Evolutionary conservation across 78 protist genomes (phyloP).

Genomic region (Polysphondylium violaceum): DNA sequence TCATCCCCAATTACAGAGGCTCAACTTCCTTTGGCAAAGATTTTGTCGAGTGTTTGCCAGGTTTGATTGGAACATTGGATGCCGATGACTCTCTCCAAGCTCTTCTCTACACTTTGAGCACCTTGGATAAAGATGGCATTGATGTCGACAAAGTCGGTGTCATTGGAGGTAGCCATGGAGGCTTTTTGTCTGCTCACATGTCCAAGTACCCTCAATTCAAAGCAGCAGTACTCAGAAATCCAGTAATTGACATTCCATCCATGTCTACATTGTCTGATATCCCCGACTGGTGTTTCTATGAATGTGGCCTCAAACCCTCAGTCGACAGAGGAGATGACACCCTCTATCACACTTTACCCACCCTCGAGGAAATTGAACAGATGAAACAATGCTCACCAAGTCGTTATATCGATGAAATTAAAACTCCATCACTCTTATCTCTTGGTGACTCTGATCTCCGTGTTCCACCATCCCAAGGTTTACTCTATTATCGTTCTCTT

Average conservation of each 20-base stretch:
- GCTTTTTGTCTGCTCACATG: constrained; percentile 54
- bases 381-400: constrained; percentile 47
- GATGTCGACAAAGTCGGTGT: constrained; percentile 25
- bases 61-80: constrained; percentile 45
- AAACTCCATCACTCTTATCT: constrained; percentile 6
- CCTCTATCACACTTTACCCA: constrained; percentile 19
- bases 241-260: constrained; percentile 46
- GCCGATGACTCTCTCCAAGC: constrained; percentile 31
- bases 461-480: constrained; percentile 63
- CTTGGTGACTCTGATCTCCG: constrained; percentile 39
- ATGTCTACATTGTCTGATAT: constrained; percentile 51
- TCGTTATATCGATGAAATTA: constrained; percentile 1
- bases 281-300: constrained; percentile 78
- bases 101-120: background rate
- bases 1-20: constrained; percentile 56
- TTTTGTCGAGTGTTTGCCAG: constrained; percentile 52
- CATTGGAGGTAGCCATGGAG: constrained; percentile 81
- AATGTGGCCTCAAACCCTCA: constrained; percentile 24
- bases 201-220: constrained; percentile 18
- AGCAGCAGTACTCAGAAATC: constrained; percentile 51
- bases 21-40: constrained; percentile 70
- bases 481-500: constrained; percentile 21
- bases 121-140: constrained; percentile 7
- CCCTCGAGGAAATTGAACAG: background rate
- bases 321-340: constrained; percentile 3